phyloP scores from a whole-genome alignment of 1,284 basidiomycete species.

The Tetrapyrgos nigripes region DNA sequence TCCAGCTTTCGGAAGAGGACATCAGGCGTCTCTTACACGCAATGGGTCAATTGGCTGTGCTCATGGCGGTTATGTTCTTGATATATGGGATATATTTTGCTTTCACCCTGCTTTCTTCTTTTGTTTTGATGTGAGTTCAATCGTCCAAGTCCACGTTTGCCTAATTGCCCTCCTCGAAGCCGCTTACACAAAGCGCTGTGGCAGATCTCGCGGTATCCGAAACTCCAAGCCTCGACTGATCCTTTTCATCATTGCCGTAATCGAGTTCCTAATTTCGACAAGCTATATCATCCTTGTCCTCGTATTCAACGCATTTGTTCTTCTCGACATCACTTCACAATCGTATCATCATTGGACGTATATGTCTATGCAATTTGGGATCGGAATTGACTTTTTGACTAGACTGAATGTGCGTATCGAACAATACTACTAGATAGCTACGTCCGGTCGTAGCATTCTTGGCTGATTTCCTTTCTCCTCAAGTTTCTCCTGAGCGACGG shows the following conservation, averaged over 20 bases:
- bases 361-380: background rate
- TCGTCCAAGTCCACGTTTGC: too few species aligned
- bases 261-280: background rate
- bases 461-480: background rate
- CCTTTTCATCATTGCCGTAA: background rate
- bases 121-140: background rate
- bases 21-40: background rate
- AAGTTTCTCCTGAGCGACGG: slow-evolving; percentile 1
- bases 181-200: too few species aligned
- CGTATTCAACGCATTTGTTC: background rate
- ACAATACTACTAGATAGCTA: too few species aligned
- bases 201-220: background rate
- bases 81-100: background rate
- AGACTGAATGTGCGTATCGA: background rate
- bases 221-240: slow-evolving; percentile 1
- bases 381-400: background rate
- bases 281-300: background rate
- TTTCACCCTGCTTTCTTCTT: background rate
- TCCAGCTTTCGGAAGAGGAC: too few species aligned
- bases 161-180: too few species aligned
- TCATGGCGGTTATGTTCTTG: background rate
- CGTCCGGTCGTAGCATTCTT: too few species aligned
- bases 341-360: too few species aligned
- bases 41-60: background rate
- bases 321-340: background rate